A percentile compares a stretch with the other conserved stretches of the same genome.
Conservation (phyloP, 768 basidiomycete genomes). For the Serendipita vermifera region DNA sequence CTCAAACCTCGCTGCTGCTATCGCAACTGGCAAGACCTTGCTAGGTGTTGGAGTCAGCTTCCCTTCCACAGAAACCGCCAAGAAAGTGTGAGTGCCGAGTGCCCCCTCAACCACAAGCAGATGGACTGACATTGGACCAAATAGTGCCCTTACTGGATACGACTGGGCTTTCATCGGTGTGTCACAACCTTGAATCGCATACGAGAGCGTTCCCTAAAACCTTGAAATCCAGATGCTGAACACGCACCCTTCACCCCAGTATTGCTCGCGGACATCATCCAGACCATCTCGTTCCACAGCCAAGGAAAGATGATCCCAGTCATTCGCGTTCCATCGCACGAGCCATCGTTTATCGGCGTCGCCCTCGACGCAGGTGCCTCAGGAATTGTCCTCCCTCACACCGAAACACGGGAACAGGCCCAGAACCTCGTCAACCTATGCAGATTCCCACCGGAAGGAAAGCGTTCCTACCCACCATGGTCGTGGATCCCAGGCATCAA, state of each 20-base stretch:
- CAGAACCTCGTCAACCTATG: conserved; percentile 11
- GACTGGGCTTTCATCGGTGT: conserved; percentile 6
- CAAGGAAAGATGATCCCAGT: conserved; percentile 5
- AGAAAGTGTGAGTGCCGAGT: neutral
- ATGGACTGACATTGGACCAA: neutral
- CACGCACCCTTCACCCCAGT: conserved; percentile 7
- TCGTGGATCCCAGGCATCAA: neutral
- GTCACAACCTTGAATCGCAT: too few species aligned
- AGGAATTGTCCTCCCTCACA: conserved; percentile 3
- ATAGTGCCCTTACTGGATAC: conserved; percentile 1
- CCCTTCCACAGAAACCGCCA: neutral
- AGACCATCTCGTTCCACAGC: neutral
- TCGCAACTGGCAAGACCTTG: neutral
- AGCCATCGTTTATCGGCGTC: neutral
- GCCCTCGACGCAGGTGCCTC: conserved; percentile 7
- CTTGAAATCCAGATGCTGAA: too few species aligned
- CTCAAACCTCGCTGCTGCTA: neutral
- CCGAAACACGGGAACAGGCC: conserved; percentile 6
- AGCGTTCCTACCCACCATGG: neutral
- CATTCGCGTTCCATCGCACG: conserved; percentile 5
- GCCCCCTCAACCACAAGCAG: too few species aligned
- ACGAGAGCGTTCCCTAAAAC: too few species aligned
- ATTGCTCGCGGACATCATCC: neutral
- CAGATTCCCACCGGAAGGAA: conserved; percentile 10
- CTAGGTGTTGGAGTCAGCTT: neutral